Evolutionary conservation across 495 filamentous ascomycete species (phyloP).

Genomic region (Penicillium paradoxum): DNA sequence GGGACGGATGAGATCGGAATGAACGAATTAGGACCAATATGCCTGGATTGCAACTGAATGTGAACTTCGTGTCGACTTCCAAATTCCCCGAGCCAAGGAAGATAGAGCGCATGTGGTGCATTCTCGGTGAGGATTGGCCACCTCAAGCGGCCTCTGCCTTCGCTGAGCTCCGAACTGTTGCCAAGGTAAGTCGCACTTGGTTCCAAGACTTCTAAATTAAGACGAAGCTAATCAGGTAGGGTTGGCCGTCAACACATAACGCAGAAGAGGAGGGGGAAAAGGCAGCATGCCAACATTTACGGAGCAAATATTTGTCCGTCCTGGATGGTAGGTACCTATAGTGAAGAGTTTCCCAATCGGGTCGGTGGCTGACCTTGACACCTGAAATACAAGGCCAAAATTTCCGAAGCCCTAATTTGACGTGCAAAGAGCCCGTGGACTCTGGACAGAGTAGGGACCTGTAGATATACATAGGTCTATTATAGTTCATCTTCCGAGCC

Average conservation of each 20-base stretch:
- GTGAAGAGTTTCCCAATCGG: not conserved
- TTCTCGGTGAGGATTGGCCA: not conserved
- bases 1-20: not conserved
- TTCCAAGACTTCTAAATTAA: conserved; percentile 26
- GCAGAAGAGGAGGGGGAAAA: not conserved
- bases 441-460: no score
- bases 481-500: no score
- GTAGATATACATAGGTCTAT: no score
- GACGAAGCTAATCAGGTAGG: not conserved
- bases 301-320: no score
- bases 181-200: conserved; percentile 36
- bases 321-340: not conserved
- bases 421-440: no score
- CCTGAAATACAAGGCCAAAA: not conserved
- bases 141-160: not conserved
- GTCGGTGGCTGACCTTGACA: not conserved
- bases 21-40: not conserved
- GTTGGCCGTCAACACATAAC: no score
- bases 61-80: not conserved
- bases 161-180: conserved; percentile 10
- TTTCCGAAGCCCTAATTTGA: not conserved
- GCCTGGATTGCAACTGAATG: not conserved
- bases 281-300: no score
- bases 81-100: not conserved
- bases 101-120: not conserved